Base-by-base conservation (phyloP, 805 yeast species). In the Metschnikowia cerradonensis region DNA sequence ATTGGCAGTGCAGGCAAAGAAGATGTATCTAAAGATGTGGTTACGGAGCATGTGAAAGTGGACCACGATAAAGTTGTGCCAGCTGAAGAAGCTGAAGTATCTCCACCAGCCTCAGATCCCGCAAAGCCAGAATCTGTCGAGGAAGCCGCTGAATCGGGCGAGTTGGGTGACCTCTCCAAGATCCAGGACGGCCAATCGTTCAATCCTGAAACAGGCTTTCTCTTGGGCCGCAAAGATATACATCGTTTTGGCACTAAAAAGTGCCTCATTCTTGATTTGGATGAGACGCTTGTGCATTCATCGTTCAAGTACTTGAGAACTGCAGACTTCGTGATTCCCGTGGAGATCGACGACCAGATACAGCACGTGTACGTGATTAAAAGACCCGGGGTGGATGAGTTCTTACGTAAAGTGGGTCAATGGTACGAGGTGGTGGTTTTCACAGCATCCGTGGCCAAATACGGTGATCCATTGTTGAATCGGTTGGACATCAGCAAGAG, bases 371-470 rank as follows among this genome's bases (percentile, higher is more conserved):
- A 90, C 66, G 99, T 94, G 22, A 90, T 91, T 50, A 94, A 94
- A 65, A 80, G 99, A 61, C 99, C 99, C 1, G 99, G 99, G 1
- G 98, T 95, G 46, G 99, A 94, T 69, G 95, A 89, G 64, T 94
- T 94, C 63, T 75, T 94, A 73, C 74, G 73, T 60, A 78, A 80
- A 56, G 96, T 92, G 44, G 96, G 97, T 26, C 77, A 88, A 65
- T 67, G 91, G 61, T 94, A 78, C 66, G 99, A 94, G 70, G 96
- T 94, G 51, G 98, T 94, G 22, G 96, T 94, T 3, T 94, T 94
- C 69, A 94, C 99, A 0, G 99, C 99, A 0, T 86, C 96, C 41
- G 98, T 94, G 11, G 81, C 94, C 56, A 82, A 96, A 64, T 94
- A 94, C 65, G 99, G 98, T 41, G 97, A 94, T 67, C 99, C 99